phyloP scores from a whole-genome alignment of 2,329 filamentous ascomycete species.

The Fusarium staphyleae region DNA sequence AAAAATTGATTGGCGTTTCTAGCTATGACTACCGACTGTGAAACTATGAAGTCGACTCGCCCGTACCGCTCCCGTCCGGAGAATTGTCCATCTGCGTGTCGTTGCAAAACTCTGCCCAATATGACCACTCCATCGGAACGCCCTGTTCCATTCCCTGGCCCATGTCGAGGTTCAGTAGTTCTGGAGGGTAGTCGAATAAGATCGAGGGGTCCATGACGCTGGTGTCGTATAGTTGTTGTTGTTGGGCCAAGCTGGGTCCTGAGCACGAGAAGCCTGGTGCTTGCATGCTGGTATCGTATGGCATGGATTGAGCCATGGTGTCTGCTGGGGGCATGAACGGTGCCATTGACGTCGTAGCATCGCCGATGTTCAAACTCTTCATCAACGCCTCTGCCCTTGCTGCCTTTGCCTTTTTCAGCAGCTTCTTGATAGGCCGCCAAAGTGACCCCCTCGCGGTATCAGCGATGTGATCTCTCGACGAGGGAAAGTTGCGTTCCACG shows the following conservation, averaged over 20 bases:
- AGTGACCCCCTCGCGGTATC: conserved; percentile 58
- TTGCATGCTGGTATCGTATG: conserved; percentile 10
- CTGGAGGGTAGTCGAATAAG: conserved; percentile 41
- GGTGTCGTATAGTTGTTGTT: conserved; percentile 39
- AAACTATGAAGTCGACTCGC: conserved; percentile 31
- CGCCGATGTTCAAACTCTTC: conserved; percentile 35
- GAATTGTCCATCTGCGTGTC: conserved; percentile 49
- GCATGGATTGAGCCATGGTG: conserved; percentile 16
- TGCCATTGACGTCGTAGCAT: conserved; percentile 5
- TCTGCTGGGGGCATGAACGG: conserved; percentile 5
- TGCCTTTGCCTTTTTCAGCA: conserved; percentile 57
- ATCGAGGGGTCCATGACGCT: conserved; percentile 43
- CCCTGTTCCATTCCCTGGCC: conserved; percentile 31
- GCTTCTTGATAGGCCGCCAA: conserved; percentile 62
- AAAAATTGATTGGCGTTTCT: conserved; percentile 43
- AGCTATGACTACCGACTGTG: conserved; percentile 34
- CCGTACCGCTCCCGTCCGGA: conserved; percentile 37
- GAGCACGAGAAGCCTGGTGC: conserved; percentile 3
- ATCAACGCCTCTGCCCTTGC: conserved; percentile 46
- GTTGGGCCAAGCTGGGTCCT: conserved; percentile 15
- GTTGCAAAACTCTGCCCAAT: conserved; percentile 55
- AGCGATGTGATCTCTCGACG: conserved; percentile 55
- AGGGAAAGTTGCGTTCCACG: conserved; percentile 54
- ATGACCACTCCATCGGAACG: conserved; percentile 43
- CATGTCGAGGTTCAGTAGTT: conserved; percentile 38